Evolutionary conservation across 1,139 yeast species (phyloP).

Genomic region (Ogataea hybrid): DNA sequence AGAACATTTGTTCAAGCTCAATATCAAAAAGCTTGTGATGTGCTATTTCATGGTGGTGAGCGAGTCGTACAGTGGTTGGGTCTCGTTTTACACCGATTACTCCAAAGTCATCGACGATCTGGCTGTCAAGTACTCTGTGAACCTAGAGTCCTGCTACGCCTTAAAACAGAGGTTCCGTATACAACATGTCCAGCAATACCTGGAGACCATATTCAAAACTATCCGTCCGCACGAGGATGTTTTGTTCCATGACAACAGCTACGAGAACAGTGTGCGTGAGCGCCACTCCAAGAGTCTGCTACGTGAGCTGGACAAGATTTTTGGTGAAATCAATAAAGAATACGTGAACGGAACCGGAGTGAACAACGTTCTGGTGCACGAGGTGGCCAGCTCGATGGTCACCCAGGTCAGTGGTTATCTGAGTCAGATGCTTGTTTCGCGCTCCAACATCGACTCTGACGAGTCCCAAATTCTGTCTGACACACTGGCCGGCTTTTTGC

Average conservation of each 20-base stretch:
- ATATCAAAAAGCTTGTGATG: slow-evolving; percentile 25
- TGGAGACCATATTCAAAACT: slow-evolving; percentile 8
- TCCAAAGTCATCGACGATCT: slow-evolving; percentile 25
- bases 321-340: slow-evolving; percentile 7
- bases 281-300: slow-evolving; percentile 8
- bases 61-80: slow-evolving; percentile 22
- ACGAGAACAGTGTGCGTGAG: slow-evolving; percentile 11
- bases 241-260: slow-evolving; percentile 20
- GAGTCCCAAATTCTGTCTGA: slow-evolving; percentile 27
- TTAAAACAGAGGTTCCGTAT: slow-evolving; percentile 21
- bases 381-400: slow-evolving; percentile 17
- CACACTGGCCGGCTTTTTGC: slow-evolving; percentile 14
- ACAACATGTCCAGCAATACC: slow-evolving; percentile 8
- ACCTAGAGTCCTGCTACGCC: slow-evolving; percentile 22
- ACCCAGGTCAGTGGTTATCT: slow-evolving; percentile 20
- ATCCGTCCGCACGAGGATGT: slow-evolving; percentile 17
- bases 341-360: slow-evolving; percentile 11
- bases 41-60: slow-evolving; percentile 27
- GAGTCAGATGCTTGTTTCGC: slow-evolving; percentile 18
- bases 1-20: slow-evolving; percentile 21
- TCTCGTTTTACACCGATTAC: slow-evolving; percentile 32
- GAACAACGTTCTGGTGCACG: slow-evolving; percentile 23
- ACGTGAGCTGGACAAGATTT: slow-evolving; percentile 6
- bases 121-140: slow-evolving; percentile 14
- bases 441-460: slow-evolving; percentile 29